Conservation (phyloP, 2,329 filamentous ascomycete species). For the Pseudomassariella vexata region DNA sequence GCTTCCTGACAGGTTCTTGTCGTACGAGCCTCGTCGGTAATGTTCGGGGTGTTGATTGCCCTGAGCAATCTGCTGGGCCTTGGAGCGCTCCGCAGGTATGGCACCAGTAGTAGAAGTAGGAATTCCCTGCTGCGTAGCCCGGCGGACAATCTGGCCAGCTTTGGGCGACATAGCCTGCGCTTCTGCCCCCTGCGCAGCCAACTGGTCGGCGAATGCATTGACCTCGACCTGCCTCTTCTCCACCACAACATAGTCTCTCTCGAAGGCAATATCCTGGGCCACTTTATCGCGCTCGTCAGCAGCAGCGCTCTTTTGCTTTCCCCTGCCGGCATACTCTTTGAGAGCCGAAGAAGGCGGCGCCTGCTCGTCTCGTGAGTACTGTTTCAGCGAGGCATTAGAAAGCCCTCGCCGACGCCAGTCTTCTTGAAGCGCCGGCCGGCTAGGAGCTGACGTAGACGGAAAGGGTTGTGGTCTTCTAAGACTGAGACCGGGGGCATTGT, state of each 20-base stretch:
- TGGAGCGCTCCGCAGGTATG: constrained; percentile 59
- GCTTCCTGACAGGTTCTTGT: constrained; percentile 66
- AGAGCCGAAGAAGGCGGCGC: constrained; percentile 27
- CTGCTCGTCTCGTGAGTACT: constrained; percentile 24
- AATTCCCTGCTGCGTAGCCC: constrained; percentile 71
- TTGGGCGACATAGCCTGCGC: constrained; percentile 43
- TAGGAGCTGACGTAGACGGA: constrained; percentile 44
- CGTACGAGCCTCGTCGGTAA: constrained; percentile 73
- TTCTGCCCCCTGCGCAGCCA: constrained; percentile 67
- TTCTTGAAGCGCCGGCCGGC: constrained; percentile 29
- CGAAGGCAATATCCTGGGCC: constrained; percentile 82
- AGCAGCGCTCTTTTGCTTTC: constrained; percentile 24
- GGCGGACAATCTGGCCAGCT: constrained; percentile 61
- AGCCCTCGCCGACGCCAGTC: constrained; percentile 30
- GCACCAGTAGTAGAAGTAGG: constrained; percentile 66
- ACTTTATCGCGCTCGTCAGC: constrained; percentile 59
- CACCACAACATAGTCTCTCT: constrained; percentile 91
- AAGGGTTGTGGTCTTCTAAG: constrained; percentile 42
- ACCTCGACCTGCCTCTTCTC: constrained; percentile 95
- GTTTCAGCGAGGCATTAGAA: constrained; percentile 34
- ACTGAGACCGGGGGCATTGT: constrained; percentile 42
- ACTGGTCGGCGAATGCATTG: constrained; percentile 92
- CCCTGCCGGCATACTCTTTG: constrained; percentile 27
- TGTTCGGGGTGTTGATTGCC: constrained; percentile 63
- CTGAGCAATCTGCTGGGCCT: constrained; percentile 67